Evolutionary conservation across 2,329 filamentous ascomycete genomes (phyloP), one percentile per base, ranked within the genome.

Genomic region (Scortechinia acanthostroma): DNA sequence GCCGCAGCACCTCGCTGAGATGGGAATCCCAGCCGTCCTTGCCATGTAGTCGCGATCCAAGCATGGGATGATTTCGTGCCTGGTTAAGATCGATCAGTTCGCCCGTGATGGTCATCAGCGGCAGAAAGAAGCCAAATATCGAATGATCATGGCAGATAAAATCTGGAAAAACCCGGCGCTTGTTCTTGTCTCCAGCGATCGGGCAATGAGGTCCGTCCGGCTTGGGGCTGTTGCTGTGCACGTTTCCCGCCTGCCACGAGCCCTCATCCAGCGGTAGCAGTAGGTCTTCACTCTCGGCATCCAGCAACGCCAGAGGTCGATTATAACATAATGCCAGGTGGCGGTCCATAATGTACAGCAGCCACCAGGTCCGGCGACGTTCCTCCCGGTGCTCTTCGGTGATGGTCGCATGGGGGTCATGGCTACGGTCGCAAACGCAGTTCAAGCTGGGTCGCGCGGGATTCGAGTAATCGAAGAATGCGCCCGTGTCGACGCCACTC

Each of bases 81-180:
- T 40, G 35, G 35, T 40, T 40, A 13, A 40, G 35, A 17, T 40
- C 35, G 35, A 40, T 40, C 35, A 40, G 20, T 19, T 40, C 35
- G 17, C 35, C 35, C 6, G 35, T 40, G 10, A 40, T 40, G 6
- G 35, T 40, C 35, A 40, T 40, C 13, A 40, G 35, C 17, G 35
- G 35, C 6, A 40, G 35, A 40, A 40, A 40, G 35, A 40, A 40
- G 10, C 35, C 35, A 6, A 40, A 40, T 6, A 40, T 40, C 10
- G 35, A 40, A 19, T 40, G 35, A 19, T 40, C 35, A 19, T 40
- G 35, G 17, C 35, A 40, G 6, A 40, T 40, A 19, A 40, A 40
- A 40, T 40, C 20, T 13, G 35, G 35, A 40, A 40, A 40, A 6
- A 40, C 10, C 6, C 35, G 35, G 6, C 35, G 35, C 35, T 19